Evolutionary conservation across 768 basidiomycete species (phyloP).

Genomic region (Boletus insuetus): DNA sequence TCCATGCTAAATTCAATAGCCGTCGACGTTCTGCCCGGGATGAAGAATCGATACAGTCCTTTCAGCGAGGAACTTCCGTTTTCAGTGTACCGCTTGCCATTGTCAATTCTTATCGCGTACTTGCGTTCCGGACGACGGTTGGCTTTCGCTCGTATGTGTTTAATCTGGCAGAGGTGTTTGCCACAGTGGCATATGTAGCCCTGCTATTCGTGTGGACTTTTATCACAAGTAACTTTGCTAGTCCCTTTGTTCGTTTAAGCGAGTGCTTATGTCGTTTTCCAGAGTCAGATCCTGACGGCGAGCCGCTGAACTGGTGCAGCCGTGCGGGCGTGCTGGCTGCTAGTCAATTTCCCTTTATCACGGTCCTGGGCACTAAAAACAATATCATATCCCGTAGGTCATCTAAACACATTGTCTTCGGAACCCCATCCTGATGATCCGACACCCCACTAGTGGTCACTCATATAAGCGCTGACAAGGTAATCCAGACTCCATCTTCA

Average conservation of each 20-base stretch:
- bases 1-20: constrained; percentile 15
- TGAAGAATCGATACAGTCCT: background rate
- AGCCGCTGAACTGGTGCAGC: constrained; percentile 32
- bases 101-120: constrained; percentile 33
- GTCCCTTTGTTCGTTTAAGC: background rate
- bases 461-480: constrained; percentile 22
- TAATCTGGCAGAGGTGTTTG: constrained; percentile 41
- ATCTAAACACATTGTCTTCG: background rate
- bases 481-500: background rate
- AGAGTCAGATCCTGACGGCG: constrained; percentile 22
- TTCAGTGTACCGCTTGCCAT: constrained; percentile 29
- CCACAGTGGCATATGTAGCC: constrained; percentile 37
- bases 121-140: constrained; percentile 37
- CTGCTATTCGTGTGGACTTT: constrained; percentile 37
- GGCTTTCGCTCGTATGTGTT: constrained; percentile 36
- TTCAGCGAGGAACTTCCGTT: constrained; percentile 12
- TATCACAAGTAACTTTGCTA: constrained; percentile 33
- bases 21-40: constrained; percentile 3
- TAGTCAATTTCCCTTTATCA: constrained; percentile 39
- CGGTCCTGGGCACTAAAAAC: constrained; percentile 45
- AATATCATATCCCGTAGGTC: constrained; percentile 22
- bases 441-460: constrained; percentile 15
- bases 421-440: background rate
- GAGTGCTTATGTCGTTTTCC: background rate
- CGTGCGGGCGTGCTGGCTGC: constrained; percentile 31